Conservation (phyloP, 768 basidiomycete genomes). For the Podaxis rugospora region DNA sequence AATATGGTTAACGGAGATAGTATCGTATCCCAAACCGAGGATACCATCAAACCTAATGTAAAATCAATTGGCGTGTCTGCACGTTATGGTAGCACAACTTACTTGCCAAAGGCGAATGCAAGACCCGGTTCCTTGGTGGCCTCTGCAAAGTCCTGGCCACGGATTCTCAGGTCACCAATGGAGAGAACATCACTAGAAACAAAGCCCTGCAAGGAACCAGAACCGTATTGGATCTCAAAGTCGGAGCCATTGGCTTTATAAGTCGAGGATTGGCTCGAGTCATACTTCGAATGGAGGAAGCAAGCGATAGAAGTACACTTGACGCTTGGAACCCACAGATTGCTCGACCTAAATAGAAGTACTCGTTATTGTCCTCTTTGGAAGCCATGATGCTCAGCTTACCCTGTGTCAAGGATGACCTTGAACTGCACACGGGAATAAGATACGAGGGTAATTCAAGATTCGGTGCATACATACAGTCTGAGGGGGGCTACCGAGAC, state of each 20-base stretch:
- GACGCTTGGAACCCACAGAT: conserved; percentile 89
- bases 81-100: conserved; percentile 23
- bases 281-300: conserved; percentile 93
- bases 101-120: conserved; percentile 96
- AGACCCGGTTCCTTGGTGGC: conserved; percentile 95
- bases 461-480: conserved; percentile 37
- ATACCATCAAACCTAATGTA: conserved; percentile 85
- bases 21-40: conserved; percentile 90
- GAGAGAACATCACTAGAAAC: conserved; percentile 78
- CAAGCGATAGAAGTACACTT: conserved; percentile 86
- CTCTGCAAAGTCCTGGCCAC: conserved; percentile 86
- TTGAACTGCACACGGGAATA: conserved; percentile 57
- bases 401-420: conserved; percentile 94
- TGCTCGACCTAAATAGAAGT: conserved; percentile 58
- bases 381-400: conserved; percentile 2
- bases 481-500: conserved; percentile 82
- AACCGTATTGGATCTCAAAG: conserved; percentile 92
- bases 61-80: background rate
- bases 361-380: background rate
- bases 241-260: conserved; percentile 87
- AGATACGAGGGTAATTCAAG: background rate
- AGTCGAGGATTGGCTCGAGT: conserved; percentile 70
- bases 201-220: conserved; percentile 95
- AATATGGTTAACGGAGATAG: conserved; percentile 91
- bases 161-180: conserved; percentile 81